A percentile compares a stretch with the other conserved stretches of the same genome.
Conservation (phyloP, 2,329 filamentous ascomycete genomes). For the Epichloe festucae region DNA sequence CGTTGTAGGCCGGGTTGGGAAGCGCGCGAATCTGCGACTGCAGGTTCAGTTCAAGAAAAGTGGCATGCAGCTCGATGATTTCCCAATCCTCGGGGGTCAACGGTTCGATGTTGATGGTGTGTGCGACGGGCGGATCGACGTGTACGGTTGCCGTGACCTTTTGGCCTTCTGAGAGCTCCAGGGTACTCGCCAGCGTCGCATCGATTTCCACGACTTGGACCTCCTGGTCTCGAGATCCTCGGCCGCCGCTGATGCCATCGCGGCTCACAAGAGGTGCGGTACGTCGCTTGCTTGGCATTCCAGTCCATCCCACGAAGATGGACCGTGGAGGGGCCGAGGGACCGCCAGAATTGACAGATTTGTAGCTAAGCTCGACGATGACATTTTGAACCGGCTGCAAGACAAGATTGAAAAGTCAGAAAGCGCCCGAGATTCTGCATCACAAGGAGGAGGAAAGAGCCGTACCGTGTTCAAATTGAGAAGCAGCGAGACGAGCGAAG, state of each 20-base stretch:
- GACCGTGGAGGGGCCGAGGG: conserved; percentile 46
- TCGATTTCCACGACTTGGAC: conserved; percentile 73
- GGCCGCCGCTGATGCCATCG: conserved; percentile 53
- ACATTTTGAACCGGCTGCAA: conserved; percentile 83
- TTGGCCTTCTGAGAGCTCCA: conserved; percentile 70
- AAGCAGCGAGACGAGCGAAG: conserved; percentile 70
- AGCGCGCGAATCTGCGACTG: conserved; percentile 85
- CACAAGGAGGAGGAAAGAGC: background rate
- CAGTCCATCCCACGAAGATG: conserved; percentile 89
- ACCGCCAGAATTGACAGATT: conserved; percentile 33
- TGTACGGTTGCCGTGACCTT: conserved; percentile 64
- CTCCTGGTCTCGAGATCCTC: conserved; percentile 61
- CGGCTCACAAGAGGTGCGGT: conserved; percentile 59
- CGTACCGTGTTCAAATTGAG: conserved; percentile 82
- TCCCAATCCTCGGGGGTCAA: conserved; percentile 93
- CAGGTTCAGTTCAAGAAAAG: conserved; percentile 88
- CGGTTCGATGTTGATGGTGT: conserved; percentile 94
- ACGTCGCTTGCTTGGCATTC: conserved; percentile 87
- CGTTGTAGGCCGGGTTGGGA: conserved; percentile 63
- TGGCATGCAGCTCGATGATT: conserved; percentile 94
- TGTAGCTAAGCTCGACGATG: conserved; percentile 76
- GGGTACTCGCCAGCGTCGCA: conserved; percentile 62
- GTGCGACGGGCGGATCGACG: conserved; percentile 77
- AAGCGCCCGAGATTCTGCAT: background rate
- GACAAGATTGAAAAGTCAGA: conserved; percentile 1